These are phyloP conservation scores for Ramalina peruviana DNA, from an alignment of 495 filamentous ascomycete species.

Conservation along the genomic window DNA sequence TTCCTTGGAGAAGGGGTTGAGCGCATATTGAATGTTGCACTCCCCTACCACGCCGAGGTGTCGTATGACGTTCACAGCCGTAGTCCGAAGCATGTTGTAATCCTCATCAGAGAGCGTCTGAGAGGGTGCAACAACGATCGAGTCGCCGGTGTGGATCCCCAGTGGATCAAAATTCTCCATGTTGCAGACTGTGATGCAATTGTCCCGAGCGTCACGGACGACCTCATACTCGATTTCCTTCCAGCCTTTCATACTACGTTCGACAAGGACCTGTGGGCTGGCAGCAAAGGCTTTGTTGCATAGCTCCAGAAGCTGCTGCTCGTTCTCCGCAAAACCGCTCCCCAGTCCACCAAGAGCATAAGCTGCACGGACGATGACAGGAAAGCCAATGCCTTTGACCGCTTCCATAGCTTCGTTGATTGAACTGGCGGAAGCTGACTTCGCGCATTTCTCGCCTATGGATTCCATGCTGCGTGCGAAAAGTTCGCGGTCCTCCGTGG, in stretches of 20 bases:
- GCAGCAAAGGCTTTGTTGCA: constrained; percentile 90
- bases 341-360: constrained; percentile 93
- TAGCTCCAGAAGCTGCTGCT: constrained; percentile 74
- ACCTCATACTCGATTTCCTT: constrained; percentile 99
- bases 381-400: constrained; percentile 82
- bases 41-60: constrained; percentile 95
- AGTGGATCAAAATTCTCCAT: constrained; percentile 99
- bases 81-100: constrained; percentile 97
- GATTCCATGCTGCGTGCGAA: constrained; percentile 98
- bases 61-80: constrained; percentile 96
- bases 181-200: constrained; percentile 99
- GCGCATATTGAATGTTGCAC: constrained; percentile 97
- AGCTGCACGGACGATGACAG: constrained; percentile 92
- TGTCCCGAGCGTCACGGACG: constrained; percentile 87
- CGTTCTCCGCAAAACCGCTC: constrained; percentile 88
- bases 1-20: constrained; percentile 92
- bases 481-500: constrained; percentile 91
- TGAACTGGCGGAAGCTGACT: constrained; percentile 80
- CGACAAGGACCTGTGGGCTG: constrained; percentile 90
- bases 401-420: constrained; percentile 73
- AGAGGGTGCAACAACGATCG: constrained; percentile 93
- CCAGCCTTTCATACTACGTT: constrained; percentile 99
- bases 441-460: constrained; percentile 94
- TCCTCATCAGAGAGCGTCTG: constrained; percentile 96
- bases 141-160: constrained; percentile 96